Evolutionary conservation across 257 asterid species (phyloP).

Genomic region (Lycium barbarum): DNA sequence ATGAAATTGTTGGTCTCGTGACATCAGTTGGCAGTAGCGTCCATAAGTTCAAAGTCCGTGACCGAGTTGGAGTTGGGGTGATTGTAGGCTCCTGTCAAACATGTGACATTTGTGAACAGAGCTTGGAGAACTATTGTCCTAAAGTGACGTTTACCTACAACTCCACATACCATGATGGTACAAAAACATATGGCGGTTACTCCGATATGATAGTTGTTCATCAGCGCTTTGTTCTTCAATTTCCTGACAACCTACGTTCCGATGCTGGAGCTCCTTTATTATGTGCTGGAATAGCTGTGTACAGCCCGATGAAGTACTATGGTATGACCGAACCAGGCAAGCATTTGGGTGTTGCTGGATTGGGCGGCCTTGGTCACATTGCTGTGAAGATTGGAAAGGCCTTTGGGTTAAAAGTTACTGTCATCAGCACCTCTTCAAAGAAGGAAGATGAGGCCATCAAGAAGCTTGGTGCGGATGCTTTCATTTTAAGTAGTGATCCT

Average conservation of each 20-base stretch:
- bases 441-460: slow-evolving; percentile 60
- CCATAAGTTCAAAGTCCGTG: slow-evolving; percentile 56
- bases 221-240: slow-evolving; percentile 57
- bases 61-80: slow-evolving; percentile 73
- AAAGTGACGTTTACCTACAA: slow-evolving; percentile 53
- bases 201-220: slow-evolving; percentile 63
- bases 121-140: slow-evolving; percentile 65
- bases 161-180: slow-evolving; percentile 51
- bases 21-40: slow-evolving; percentile 56
- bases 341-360: slow-evolving; percentile 70
- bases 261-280: slow-evolving; percentile 66
- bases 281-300: slow-evolving; percentile 75
- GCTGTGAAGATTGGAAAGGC: slow-evolving; percentile 79
- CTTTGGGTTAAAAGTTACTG: slow-evolving; percentile 69
- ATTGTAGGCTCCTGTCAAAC: slow-evolving; percentile 61
- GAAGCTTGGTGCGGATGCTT: slow-evolving; percentile 66
- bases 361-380: slow-evolving; percentile 79
- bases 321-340: slow-evolving; percentile 67
- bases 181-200: slow-evolving; percentile 69
- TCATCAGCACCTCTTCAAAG: slow-evolving; percentile 60
- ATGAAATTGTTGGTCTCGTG: slow-evolving; percentile 71
- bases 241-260: slow-evolving; percentile 60
- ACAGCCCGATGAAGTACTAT: slow-evolving; percentile 69
- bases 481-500: slow-evolving; percentile 54
- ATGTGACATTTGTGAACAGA: slow-evolving; percentile 58